Evolutionary conservation across 306 rosid genomes (phyloP).

Genomic region (Ochetophila trinervis): DNA sequence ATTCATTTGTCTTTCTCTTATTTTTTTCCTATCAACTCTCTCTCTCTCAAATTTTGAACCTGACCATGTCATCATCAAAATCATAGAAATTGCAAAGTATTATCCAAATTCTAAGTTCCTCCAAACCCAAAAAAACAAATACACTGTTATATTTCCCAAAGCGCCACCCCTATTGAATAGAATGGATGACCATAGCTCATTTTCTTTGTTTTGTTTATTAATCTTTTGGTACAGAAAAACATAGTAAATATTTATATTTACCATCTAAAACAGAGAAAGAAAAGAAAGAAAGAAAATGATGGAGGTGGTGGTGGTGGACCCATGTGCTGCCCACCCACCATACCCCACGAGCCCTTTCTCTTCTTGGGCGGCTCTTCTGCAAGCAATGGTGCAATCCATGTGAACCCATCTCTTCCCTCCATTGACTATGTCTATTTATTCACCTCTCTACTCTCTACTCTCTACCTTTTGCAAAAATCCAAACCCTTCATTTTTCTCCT

Average conservation of each 20-base stretch:
- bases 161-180: no score
- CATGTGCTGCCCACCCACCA: conserved; percentile 41
- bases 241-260: neutral
- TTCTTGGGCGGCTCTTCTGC: conserved; percentile 22
- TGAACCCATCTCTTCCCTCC: conserved; percentile 33
- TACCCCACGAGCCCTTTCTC: conserved; percentile 24
- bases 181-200: no score
- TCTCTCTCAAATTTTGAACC: no score
- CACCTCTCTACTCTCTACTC: neutral
- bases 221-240: no score
- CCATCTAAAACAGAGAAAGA: neutral
- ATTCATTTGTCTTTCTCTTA: no score
- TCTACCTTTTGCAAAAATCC: conserved; percentile 15
- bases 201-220: no score
- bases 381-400: conserved; percentile 42
- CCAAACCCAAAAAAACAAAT: no score
- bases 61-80: no score
- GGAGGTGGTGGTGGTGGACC: conserved; percentile 32
- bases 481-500: conserved; percentile 28
- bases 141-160: no score
- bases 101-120: no score
- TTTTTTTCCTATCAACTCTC: no score
- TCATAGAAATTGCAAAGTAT: no score
- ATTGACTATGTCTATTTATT: conserved; percentile 20
- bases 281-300: neutral